Evolutionary conservation across 352 stramenopile species (phyloP).

Genomic region (Globisporangium acanthophoron): DNA sequence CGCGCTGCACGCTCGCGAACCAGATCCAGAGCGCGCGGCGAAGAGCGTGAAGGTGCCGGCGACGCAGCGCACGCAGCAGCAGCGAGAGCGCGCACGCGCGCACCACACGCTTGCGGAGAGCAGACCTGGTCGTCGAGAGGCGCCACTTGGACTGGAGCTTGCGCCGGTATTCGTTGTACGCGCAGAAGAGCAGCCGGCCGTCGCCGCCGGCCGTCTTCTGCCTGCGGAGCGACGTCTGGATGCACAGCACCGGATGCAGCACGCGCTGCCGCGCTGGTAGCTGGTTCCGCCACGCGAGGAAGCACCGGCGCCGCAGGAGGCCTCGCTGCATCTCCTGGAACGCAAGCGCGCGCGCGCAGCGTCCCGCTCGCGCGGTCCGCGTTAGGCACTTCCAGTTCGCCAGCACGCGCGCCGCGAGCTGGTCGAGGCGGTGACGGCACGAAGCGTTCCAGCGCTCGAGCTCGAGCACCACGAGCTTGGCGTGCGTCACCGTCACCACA

Average conservation of each 20-base stretch:
- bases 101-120: background rate
- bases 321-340: background rate
- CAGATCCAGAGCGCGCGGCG: conserved; percentile 44
- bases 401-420: conserved; percentile 3
- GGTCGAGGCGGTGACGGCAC: conserved; percentile 1
- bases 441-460: conserved; percentile 9
- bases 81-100: conserved; percentile 4
- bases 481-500: conserved; percentile 4
- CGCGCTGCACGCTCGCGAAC: conserved; percentile 26
- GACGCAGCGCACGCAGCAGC: conserved; percentile 22
- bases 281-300: conserved; percentile 5
- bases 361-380: background rate
- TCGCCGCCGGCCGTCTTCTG: background rate
- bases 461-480: conserved; percentile 10
- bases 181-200: conserved; percentile 4
- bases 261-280: background rate
- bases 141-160: conserved; percentile 5
- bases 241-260: conserved; percentile 11
- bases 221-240: conserved; percentile 4
- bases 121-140: background rate
- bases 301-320: background rate
- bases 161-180: conserved; percentile 7
- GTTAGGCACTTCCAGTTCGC: conserved; percentile 2
- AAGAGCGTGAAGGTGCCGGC: conserved; percentile 16
- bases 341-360: background rate